Evolutionary conservation across 495 filamentous ascomycete species (phyloP), one percentile per base, ranked within the genome.

Genomic region (Talaromyces adpressus): DNA sequence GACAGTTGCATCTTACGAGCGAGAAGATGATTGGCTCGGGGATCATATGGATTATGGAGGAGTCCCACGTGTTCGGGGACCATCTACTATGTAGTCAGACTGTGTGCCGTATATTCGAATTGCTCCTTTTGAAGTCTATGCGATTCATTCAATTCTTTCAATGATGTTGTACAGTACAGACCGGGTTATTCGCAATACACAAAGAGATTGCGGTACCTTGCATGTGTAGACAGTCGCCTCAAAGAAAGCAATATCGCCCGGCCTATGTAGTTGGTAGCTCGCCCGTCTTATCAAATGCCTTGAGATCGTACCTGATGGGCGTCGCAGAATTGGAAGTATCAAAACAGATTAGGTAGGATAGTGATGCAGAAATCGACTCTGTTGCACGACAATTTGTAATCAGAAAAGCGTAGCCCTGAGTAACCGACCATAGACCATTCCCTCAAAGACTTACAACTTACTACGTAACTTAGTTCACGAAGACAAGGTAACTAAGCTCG

Each of bases 1-100:
- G 4, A 20, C 47, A 11, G 18, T 22, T 27, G 23, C 20, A 53
- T 53, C 9, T 20, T 54, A 16, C 9, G 0, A 29, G 51, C 25
- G 20, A 54, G 51, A 49, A 49, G 16, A 36, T 58, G 56, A 58
- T 58, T 58, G 56, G 56, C 30, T 58, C 56, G 56, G 56, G 56
- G 36, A 41, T 41, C 36, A 41, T 9, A 30, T 41, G 36, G 14
- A 54, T 14, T 23, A 20, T 18, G 22, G 20, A 25, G 23, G 20
- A 29, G 51, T 54, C 51, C 20, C 51, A 58, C 30, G 30, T 8
- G 18, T 18, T 58, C 56, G 27, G 27, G 1, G 56, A 58, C 56
- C 54, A 57, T 36, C 27, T 57, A 2, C 18, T 16, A 47, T 47
- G 2, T 27, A 27, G 2, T 27, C 27, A 25, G 25, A 25, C 5